Conservation (phyloP, 2,329 filamentous ascomycete genomes). For the Penicillium sp. region DNA sequence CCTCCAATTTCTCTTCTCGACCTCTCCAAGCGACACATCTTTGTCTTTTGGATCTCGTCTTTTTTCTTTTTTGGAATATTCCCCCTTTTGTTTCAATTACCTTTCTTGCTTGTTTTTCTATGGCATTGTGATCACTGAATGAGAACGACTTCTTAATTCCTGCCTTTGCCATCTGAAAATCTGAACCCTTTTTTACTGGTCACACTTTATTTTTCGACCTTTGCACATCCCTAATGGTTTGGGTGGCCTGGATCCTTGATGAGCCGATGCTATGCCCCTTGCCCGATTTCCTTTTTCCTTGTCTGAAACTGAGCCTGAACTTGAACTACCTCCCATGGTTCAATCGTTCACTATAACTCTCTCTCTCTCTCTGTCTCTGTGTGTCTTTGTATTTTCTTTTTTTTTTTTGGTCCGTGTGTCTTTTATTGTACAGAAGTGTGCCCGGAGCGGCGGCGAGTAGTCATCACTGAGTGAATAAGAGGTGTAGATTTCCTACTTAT, state of each 20-base stretch:
- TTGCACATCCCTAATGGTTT: conserved; percentile 21
- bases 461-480: conserved; percentile 14
- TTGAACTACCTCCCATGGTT: no score
- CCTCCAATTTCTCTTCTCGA: conserved; percentile 16
- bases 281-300: conserved; percentile 6
- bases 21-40: conserved; percentile 17
- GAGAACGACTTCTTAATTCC: conserved; percentile 17
- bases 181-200: conserved; percentile 17
- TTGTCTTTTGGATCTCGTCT: conserved; percentile 19
- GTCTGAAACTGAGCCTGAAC: neutral
- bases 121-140: conserved; percentile 23
- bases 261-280: conserved; percentile 16
- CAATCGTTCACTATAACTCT: neutral
- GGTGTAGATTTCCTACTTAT: conserved; percentile 11
- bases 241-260: conserved; percentile 18
- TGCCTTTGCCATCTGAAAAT: conserved; percentile 12
- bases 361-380: conserved; percentile 1
- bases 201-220: conserved; percentile 11
- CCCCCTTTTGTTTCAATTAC: conserved; percentile 33
- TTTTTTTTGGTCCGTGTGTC: conserved; percentile 1
- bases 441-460: neutral
- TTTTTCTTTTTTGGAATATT: conserved; percentile 33
- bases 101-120: conserved; percentile 18
- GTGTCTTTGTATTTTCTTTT: no score
- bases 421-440: conserved; percentile 23